Percentiles rank a stretch among this genome's conserved stretches.
These are phyloP conservation scores for Colletotrichum sp. DNA, from an alignment of 2,329 filamentous ascomycete genomes.

Conservation along the genomic window DNA sequence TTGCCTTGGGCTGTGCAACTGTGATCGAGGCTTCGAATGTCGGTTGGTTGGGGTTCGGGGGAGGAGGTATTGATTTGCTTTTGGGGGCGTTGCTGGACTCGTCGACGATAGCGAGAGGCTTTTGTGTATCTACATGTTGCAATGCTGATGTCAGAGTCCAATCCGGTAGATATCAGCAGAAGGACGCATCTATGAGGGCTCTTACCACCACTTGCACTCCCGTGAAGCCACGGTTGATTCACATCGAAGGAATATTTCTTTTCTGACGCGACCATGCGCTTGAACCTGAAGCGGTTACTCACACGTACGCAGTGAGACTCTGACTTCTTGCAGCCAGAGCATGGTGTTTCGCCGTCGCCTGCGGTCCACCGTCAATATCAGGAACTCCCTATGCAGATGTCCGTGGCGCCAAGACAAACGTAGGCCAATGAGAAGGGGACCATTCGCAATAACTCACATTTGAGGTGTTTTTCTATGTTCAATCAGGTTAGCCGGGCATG, in stretches of 20 bases:
- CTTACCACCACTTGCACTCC: neutral
- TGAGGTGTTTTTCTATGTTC: neutral
- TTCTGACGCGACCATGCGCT: neutral
- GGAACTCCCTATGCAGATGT: neutral
- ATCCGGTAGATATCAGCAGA: neutral
- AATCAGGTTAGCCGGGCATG: neutral
- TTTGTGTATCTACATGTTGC: neutral
- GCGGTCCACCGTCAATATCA: neutral
- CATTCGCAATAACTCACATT: neutral
- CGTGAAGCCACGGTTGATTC: neutral
- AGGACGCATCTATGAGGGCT: accelerated
- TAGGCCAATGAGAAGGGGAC: neutral
- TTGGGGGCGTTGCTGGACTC: neutral
- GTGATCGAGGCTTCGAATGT: neutral
- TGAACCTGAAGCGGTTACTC: slow-evolving; percentile 1
- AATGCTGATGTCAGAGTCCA: accelerated
- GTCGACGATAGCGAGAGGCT: neutral
- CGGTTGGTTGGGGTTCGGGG: neutral
- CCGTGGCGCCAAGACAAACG: neutral
- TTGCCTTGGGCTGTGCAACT: neutral
- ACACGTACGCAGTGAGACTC: neutral
- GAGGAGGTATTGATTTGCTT: neutral
- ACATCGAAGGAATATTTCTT: neutral
- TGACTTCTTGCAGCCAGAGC: neutral
- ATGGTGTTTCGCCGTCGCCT: neutral